Conservation (phyloP, 495 filamentous ascomycete species). For the Penicillium ochrochloron region DNA sequence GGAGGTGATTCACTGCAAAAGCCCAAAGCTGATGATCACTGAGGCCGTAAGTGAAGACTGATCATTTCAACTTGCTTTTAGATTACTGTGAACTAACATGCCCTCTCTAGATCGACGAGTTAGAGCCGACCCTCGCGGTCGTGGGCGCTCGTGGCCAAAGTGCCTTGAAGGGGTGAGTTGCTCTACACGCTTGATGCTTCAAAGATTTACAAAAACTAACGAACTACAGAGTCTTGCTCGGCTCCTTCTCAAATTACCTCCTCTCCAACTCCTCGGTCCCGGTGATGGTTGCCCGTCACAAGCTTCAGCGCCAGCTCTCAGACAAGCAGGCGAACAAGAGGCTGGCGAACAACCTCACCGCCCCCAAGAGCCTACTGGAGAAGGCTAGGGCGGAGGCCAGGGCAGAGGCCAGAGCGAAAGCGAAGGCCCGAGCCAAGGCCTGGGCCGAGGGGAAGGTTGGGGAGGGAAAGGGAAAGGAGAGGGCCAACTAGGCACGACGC, state of each 20-base stretch:
- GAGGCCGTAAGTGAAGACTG: slow-evolving; percentile 63
- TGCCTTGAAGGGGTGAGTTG: slow-evolving; percentile 85
- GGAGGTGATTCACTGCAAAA: slow-evolving; percentile 98
- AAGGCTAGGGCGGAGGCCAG: not conserved
- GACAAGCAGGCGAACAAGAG: slow-evolving; percentile 66
- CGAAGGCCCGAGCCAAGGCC: not conserved
- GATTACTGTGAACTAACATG: slow-evolving; percentile 20
- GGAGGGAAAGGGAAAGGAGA: not conserved
- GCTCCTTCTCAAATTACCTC: slow-evolving; percentile 95
- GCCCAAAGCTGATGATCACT: slow-evolving; percentile 80
- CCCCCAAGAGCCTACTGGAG: slow-evolving; percentile 59
- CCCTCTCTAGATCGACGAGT: slow-evolving; percentile 72
- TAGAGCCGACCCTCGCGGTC: slow-evolving; percentile 91
- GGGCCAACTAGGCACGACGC: not conserved
- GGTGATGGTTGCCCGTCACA: slow-evolving; percentile 88
- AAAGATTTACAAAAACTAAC: slow-evolving; percentile 8
- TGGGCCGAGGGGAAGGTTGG: not conserved
- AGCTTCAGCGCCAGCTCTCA: slow-evolving; percentile 68
- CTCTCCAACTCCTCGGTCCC: slow-evolving; percentile 96
- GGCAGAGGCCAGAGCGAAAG: not conserved
- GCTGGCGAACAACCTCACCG: slow-evolving; percentile 72
- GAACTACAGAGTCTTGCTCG: slow-evolving; percentile 74
- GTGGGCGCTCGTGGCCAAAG: slow-evolving; percentile 88
- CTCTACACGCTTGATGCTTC: not conserved
- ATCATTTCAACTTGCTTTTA: slow-evolving; percentile 16